Evolutionary conservation across 2,329 filamentous ascomycete species (phyloP).

Genomic region (Colletotrichum musae): DNA sequence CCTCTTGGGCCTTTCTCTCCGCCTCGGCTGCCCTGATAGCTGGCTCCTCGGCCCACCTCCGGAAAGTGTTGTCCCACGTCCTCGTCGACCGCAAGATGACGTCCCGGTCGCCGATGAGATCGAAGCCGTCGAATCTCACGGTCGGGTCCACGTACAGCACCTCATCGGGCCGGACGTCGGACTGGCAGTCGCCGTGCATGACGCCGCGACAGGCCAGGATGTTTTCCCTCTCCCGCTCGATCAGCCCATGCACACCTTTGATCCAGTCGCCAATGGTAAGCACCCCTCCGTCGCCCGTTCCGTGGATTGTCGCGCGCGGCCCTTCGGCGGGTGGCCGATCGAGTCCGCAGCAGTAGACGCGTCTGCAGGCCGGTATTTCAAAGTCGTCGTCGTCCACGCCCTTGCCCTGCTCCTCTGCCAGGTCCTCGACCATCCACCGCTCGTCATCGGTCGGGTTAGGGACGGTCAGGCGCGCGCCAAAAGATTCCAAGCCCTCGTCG

Average conservation of each 20-base stretch:
- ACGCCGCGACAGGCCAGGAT: slow-evolving; percentile 17
- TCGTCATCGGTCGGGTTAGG: slow-evolving; percentile 1
- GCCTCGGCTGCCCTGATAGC: background rate
- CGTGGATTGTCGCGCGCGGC: slow-evolving; percentile 5
- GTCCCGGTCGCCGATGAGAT: slow-evolving; percentile 9
- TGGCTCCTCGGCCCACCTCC: background rate
- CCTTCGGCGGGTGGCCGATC: slow-evolving; percentile 3
- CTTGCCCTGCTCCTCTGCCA: slow-evolving; percentile 11
- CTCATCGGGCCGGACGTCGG: slow-evolving; percentile 10
- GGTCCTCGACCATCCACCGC: slow-evolving; percentile 7
- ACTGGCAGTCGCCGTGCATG: background rate
- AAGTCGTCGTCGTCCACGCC: slow-evolving; percentile 7
- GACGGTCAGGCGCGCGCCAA: slow-evolving; percentile 9
- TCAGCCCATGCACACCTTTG: background rate
- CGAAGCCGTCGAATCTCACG: background rate
- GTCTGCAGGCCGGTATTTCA: slow-evolving; percentile 1
- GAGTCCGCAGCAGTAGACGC: slow-evolving; percentile 19
- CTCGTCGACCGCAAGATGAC: background rate
- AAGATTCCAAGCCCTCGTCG: background rate
- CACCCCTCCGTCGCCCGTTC: slow-evolving; percentile 14
- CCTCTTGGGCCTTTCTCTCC: slow-evolving; percentile 1
- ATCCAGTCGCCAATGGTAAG: slow-evolving; percentile 21
- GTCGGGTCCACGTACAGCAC: slow-evolving; percentile 21
- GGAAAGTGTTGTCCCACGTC: slow-evolving; percentile 3
- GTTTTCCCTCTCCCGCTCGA: background rate